Percentiles rank a stretch among this genome's conserved stretches.
These are phyloP conservation scores for Clathrus columnatus DNA, from an alignment of 768 basidiomycete species.

Conservation along the genomic window DNA sequence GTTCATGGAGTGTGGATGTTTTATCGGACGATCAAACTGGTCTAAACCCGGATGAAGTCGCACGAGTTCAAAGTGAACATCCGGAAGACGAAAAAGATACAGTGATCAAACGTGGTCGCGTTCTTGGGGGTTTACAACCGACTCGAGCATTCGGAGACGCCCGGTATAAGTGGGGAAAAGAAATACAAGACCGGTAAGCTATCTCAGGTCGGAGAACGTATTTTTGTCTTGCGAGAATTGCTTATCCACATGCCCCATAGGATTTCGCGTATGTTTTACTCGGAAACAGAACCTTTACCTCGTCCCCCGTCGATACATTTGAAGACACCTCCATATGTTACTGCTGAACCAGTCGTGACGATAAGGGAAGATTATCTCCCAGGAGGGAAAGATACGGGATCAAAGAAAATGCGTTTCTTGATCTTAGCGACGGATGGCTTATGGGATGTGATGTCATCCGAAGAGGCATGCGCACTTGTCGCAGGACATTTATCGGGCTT, in stretches of 20 bases:
- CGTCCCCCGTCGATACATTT: conserved; percentile 52
- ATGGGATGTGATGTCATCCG: conserved; percentile 58
- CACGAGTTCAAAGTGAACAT: conserved; percentile 74
- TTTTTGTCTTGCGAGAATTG: neutral
- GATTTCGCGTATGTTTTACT: conserved; percentile 57
- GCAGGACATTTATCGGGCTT: conserved; percentile 71
- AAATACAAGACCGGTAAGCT: conserved; percentile 61
- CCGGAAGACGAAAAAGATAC: conserved; percentile 62
- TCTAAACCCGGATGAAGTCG: conserved; percentile 71
- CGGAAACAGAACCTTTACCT: conserved; percentile 50
- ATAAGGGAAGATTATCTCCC: conserved; percentile 46
- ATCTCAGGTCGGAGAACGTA: neutral
- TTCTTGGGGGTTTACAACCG: conserved; percentile 84
- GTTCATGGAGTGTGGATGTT: conserved; percentile 88
- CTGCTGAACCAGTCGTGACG: conserved; percentile 70
- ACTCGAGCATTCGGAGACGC: conserved; percentile 83
- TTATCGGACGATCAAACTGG: conserved; percentile 95
- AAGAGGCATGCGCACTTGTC: conserved; percentile 82
- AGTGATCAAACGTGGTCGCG: conserved; percentile 72
- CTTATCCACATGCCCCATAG: conserved; percentile 26
- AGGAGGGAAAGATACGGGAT: conserved; percentile 14
- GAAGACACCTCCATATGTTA: conserved; percentile 92
- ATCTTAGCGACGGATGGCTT: conserved; percentile 85
- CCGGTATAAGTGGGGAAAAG: conserved; percentile 78
- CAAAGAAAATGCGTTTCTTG: conserved; percentile 53